Evolutionary conservation across 129 eudicot species (phyloP).

Genomic region (Dittrichia graveolens): DNA sequence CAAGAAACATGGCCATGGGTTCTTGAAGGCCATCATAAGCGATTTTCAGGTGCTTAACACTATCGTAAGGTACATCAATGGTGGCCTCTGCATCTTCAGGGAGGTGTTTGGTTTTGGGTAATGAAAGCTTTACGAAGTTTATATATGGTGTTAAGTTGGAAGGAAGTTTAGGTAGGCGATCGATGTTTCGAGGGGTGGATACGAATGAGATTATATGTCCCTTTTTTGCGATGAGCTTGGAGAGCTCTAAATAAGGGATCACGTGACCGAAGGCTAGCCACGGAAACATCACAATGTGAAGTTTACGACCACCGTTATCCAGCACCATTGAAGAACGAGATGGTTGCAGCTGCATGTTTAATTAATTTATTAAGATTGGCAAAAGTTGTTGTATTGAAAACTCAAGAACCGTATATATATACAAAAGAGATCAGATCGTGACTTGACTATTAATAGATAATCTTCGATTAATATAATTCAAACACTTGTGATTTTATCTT

Average conservation of each 20-base stretch:
- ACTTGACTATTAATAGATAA: no score
- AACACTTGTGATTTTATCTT: no score
- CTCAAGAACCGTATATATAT: no score
- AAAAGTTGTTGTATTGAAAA: no score
- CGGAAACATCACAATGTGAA: slow-evolving; percentile 36
- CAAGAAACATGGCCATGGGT: slow-evolving; percentile 18
- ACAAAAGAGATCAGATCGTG: no score
- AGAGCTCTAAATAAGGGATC: slow-evolving; percentile 27
- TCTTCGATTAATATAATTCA: no score
- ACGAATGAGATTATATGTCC: slow-evolving; percentile 42
- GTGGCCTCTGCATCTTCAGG: slow-evolving; percentile 45
- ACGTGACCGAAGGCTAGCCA: slow-evolving; percentile 11
- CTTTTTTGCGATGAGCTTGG: slow-evolving; percentile 33
- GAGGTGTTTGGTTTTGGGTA: slow-evolving; percentile 24
- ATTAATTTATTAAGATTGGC: no score
- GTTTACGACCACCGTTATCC: slow-evolving; percentile 11
- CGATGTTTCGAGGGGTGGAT: slow-evolving; percentile 38
- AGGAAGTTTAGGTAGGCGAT: slow-evolving; percentile 32
- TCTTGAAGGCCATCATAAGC: slow-evolving; percentile 33
- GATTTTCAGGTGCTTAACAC: slow-evolving; percentile 27
- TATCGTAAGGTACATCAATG: slow-evolving; percentile 22
- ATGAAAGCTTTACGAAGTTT: slow-evolving; percentile 21
- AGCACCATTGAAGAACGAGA: not conserved
- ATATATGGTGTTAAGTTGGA: not conserved
- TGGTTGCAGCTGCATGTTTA: no score